Percentiles rank a stretch among this genome's conserved stretches.
Evolutionary conservation across 371 early-diverging fungal genomes (phyloP).

Genomic region (Homolaphlyctis polyrhiza): DNA sequence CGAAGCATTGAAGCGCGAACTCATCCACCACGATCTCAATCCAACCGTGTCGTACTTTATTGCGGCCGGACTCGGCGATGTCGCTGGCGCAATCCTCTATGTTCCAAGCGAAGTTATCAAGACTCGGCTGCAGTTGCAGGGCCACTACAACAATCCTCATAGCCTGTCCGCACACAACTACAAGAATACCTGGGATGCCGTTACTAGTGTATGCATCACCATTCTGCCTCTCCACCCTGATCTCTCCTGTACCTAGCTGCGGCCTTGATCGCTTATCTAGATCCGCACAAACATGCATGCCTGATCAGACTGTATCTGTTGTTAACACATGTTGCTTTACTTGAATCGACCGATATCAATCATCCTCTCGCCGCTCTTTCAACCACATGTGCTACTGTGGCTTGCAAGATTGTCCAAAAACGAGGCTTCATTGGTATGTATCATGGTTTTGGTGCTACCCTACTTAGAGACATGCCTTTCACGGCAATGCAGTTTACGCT

Average conservation of each 20-base stretch:
- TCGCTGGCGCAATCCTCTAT: slow-evolving; percentile 67
- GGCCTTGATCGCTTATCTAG: too few relatives aligned
- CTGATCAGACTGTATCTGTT: too few relatives aligned
- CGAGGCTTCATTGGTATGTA: neutral
- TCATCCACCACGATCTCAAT: slow-evolving; percentile 52
- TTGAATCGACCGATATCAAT: too few relatives aligned
- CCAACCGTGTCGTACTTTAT: slow-evolving; percentile 61
- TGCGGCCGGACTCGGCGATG: slow-evolving; percentile 70
- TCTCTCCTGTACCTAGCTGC: too few relatives aligned
- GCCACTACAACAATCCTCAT: slow-evolving; percentile 71
- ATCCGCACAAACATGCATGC: too few relatives aligned
- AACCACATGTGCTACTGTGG: neutral
- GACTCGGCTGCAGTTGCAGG: slow-evolving; percentile 76
- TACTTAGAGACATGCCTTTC: slow-evolving; percentile 92
- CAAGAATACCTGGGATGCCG: slow-evolving; percentile 65
- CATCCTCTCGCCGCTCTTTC: too few relatives aligned
- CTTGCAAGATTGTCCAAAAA: neutral
- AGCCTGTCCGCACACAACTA: slow-evolving; percentile 74
- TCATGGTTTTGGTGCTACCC: slow-evolving; percentile 64
- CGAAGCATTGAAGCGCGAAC: slow-evolving; percentile 62
- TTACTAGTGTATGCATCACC: slow-evolving; percentile 60
- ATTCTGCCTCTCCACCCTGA: too few relatives aligned
- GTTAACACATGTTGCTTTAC: too few relatives aligned
- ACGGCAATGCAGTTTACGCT: slow-evolving; percentile 91
- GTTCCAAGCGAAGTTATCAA: slow-evolving; percentile 78